These are phyloP conservation scores for Syncephalis plumigaleata DNA, from an alignment of 371 early-diverging fungal genomes.

Conservation along the genomic window DNA sequence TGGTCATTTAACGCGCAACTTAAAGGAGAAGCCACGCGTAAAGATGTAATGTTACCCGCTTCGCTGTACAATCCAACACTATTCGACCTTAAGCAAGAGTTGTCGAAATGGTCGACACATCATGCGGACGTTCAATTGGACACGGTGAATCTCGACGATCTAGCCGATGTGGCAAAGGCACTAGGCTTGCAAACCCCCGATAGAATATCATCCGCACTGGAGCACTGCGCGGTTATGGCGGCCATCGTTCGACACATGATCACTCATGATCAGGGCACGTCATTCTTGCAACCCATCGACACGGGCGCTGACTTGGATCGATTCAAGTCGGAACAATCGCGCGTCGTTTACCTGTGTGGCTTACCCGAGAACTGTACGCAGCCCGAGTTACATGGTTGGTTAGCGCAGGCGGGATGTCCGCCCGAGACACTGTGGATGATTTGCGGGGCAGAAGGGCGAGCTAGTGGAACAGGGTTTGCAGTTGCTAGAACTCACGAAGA, in stretches of 20 bases:
- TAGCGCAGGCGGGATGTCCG: slow-evolving; percentile 31
- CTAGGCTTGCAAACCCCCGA: background rate
- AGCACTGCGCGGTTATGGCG: background rate
- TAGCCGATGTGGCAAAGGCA: background rate
- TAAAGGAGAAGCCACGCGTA: slow-evolving; percentile 49
- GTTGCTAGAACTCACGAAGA: slow-evolving; percentile 34
- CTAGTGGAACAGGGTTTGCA: slow-evolving; percentile 38
- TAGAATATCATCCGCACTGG: background rate
- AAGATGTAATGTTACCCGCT: slow-evolving; percentile 34
- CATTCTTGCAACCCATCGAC: background rate
- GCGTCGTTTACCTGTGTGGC: slow-evolving; percentile 40
- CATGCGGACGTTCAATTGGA: slow-evolving; percentile 27
- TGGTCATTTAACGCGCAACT: slow-evolving; percentile 57
- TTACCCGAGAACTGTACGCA: slow-evolving; percentile 41
- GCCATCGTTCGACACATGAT: background rate
- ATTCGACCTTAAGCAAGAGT: slow-evolving; percentile 60
- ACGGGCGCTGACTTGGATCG: slow-evolving; percentile 27
- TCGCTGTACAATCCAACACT: slow-evolving; percentile 37
- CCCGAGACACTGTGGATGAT: slow-evolving; percentile 27
- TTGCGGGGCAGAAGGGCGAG: slow-evolving; percentile 8
- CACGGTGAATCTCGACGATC: background rate
- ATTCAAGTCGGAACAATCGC: slow-evolving; percentile 46
- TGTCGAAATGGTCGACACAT: slow-evolving; percentile 41
- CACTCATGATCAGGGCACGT: background rate
- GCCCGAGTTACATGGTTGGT: slow-evolving; percentile 45